phyloP scores from a whole-genome alignment of 106 monocot species.

The Phalaenopsis equestris region DNA sequence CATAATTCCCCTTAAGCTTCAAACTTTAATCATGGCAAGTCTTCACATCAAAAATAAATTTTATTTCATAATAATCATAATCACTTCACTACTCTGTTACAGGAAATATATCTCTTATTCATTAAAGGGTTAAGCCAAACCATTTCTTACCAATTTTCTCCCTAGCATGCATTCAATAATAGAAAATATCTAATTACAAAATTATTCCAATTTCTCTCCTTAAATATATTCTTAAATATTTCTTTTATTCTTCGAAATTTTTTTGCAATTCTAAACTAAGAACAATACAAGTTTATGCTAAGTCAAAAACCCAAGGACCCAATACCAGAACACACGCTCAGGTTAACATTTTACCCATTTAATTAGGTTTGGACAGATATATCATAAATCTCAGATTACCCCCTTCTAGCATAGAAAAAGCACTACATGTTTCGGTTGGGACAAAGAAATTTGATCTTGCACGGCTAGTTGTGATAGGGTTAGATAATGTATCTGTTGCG shows the following conservation, averaged over 20 bases:
- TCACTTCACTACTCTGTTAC: no score
- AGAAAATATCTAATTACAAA: not conserved
- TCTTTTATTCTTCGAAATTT: not conserved
- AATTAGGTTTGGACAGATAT: not conserved
- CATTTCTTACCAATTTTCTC: not conserved
- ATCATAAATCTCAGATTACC: no score
- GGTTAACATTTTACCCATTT: not conserved
- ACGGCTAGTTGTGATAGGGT: not conserved
- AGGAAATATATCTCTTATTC: no score
- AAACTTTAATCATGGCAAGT: no score
- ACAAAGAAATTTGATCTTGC: not conserved
- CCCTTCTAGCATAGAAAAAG: not conserved
- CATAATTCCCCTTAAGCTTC: no score
- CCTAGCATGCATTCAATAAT: not conserved
- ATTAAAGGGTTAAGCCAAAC: no score
- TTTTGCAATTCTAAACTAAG: not conserved
- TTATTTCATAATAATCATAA: no score
- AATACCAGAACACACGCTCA: not conserved
- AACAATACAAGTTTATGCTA: not conserved
- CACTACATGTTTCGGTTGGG: not conserved
- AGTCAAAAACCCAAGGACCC: not conserved
- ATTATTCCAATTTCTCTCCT: not conserved
- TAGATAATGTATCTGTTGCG: not conserved
- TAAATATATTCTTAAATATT: not conserved
- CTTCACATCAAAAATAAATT: no score